These are phyloP conservation scores for Mycena belliarum DNA, from an alignment of 768 basidiomycete genomes.

Conservation along the genomic window DNA sequence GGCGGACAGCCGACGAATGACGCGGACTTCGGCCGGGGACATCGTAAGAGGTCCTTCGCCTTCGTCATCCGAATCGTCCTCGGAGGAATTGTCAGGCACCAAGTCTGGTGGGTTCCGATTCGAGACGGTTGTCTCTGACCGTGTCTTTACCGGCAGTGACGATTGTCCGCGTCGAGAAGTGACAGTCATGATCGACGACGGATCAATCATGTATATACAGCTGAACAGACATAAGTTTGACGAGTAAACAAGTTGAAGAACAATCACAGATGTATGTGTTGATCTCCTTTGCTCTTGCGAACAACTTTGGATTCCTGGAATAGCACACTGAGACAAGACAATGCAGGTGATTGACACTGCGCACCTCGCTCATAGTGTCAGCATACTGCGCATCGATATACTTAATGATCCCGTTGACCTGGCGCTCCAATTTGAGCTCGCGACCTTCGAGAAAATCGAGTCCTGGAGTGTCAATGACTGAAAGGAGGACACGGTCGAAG, in stretches of 20 bases:
- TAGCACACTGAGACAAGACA: neutral
- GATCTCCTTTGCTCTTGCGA: slow-evolving; percentile 84
- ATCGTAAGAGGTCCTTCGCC: slow-evolving; percentile 56
- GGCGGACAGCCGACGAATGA: slow-evolving; percentile 72
- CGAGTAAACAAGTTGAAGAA: neutral
- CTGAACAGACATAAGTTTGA: slow-evolving; percentile 36
- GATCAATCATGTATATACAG: slow-evolving; percentile 86
- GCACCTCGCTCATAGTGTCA: slow-evolving; percentile 84
- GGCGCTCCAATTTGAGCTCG: slow-evolving; percentile 78
- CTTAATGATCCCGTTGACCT: slow-evolving; percentile 72
- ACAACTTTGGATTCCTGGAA: slow-evolving; percentile 84
- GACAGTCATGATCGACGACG: slow-evolving; percentile 62
- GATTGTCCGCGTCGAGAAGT: slow-evolving; percentile 52
- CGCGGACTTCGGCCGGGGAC: slow-evolving; percentile 77
- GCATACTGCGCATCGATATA: slow-evolving; percentile 81
- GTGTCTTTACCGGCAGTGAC: slow-evolving; percentile 52
- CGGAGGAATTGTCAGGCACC: slow-evolving; percentile 54
- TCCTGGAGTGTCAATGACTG: slow-evolving; percentile 86
- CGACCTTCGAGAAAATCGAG: slow-evolving; percentile 72
- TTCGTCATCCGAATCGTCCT: slow-evolving; percentile 51
- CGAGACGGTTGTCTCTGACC: slow-evolving; percentile 69
- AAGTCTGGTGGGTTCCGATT: slow-evolving; percentile 54
- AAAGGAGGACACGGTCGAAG: slow-evolving; percentile 75
- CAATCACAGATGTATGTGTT: slow-evolving; percentile 84
- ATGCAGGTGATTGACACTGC: slow-evolving; percentile 22